Base-by-base conservation (phyloP, 1,284 basidiomycete species). In the Ganoderma lingzhi region DNA sequence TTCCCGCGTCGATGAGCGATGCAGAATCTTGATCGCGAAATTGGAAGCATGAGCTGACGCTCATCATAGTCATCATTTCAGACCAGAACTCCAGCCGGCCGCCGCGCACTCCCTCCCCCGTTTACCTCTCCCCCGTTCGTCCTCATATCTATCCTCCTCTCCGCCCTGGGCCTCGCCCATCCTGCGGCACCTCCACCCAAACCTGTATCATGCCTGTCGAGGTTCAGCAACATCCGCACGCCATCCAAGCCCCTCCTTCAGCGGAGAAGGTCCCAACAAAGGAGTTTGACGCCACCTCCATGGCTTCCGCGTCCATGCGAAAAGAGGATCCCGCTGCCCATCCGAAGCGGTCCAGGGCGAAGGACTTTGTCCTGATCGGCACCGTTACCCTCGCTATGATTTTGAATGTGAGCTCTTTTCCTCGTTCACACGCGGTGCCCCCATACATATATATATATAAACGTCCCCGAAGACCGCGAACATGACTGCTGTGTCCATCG, bases 401-500 rank as follows among this genome's bases (percentile, higher is more conserved):
- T n/a, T 64, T 80, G n/a, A 81, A 78, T 66, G 80, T 82, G 55
- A 39, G 80, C 73, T 2, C 35, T 30, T 28, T 23, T 15, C 42
- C 37, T 6, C 19, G 14, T 45, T 62, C 59, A 30, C 58, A 61
- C 64, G 28, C 65, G 44, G 28, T 59, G 44, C 15, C 44, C 51
- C 35, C 37, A 48, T 44, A 23, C 23, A 23, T 23, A 23, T 23
- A 23, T 23, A 23, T 23, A 69, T 61, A 39, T 28, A 51, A 28
- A 28, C 48, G 48, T 6, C 10, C 6, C 48, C 42, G 4, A 12
- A 83, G 82, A 79, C 74, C 53, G 75, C 78, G 12, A 81, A 79
- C 51, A 76, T 71, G 32, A 80, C 81, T 5, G 78, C 80, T 1
- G 78, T 80, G 1, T 76, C 81, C 3, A 87, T 91, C 62, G 81